A percentile compares a stretch with the other conserved stretches of the same genome.
Evolutionary conservation across 305 asterid genomes (phyloP).

Genomic region (Ruellia speciosa): DNA sequence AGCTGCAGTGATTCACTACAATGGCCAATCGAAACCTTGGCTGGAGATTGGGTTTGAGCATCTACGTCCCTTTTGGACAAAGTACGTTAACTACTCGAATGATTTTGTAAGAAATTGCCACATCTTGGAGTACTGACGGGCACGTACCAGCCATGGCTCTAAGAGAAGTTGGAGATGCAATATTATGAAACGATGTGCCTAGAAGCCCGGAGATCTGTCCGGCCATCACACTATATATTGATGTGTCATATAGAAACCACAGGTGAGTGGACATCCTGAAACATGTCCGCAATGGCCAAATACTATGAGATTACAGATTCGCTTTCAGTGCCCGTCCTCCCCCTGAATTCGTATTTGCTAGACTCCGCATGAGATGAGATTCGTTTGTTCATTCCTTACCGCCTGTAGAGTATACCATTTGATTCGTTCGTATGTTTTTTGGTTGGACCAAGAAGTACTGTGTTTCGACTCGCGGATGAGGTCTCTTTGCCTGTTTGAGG

Average conservation of each 20-base stretch:
- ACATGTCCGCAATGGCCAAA: too few relatives aligned
- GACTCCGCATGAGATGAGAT: slow-evolving; percentile 20
- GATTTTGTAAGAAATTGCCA: slow-evolving; percentile 11
- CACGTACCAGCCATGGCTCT: neutral
- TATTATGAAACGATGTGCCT: neutral
- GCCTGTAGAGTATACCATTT: slow-evolving; percentile 52
- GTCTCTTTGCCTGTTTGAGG: slow-evolving; percentile 19
- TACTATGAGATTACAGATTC: too few relatives aligned
- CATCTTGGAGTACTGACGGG: neutral
- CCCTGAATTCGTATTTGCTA: too few relatives aligned
- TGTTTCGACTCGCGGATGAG: slow-evolving; percentile 38
- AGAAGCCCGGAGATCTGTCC: neutral
- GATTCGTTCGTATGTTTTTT: slow-evolving; percentile 26
- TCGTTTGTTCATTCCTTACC: slow-evolving; percentile 42
- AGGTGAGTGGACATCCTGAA: neutral
- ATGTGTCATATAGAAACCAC: neutral
- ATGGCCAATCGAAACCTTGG: slow-evolving; percentile 19
- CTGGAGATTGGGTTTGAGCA: slow-evolving; percentile 18
- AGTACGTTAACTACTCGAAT: slow-evolving; percentile 16
- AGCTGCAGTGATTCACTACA: slow-evolving; percentile 18
- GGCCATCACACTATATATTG: neutral
- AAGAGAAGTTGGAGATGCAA: neutral
- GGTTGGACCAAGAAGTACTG: slow-evolving; percentile 35
- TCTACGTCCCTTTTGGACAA: slow-evolving; percentile 16
- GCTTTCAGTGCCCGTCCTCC: too few relatives aligned